Base-by-base conservation (phyloP, 345 rosid species). In the Trapa incisa region DNA sequence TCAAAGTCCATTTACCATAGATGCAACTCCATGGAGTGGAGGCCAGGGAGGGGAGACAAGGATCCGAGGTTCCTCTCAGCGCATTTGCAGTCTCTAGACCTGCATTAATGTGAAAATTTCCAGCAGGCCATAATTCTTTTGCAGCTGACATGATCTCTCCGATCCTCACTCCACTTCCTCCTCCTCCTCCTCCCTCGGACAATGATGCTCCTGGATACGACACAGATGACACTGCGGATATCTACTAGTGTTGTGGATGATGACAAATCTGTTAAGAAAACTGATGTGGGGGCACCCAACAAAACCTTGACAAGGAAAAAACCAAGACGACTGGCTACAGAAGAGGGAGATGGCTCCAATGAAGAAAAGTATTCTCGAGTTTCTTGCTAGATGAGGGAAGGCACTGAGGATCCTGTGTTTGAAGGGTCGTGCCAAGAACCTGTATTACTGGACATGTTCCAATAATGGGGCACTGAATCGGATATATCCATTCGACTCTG, bases 31-130 rank as follows among this genome's bases (percentile, higher is more conserved):
- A 64, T 63, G 71, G 39, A 70, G 84, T 81, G 90, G 84, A 79
- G 29, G 29, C 29, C 29, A 22, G 29, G 29, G 29, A 22, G 29
- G 29, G 29, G 81, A 77, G 83, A 88, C 83, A 76, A 75, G 89
- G 97, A 87, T 91, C 97, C 86, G 97, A 89, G 92, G 94, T 84
- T 86, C 88, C 83, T 85, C 86, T 81, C 93, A 83, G 86, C 82
- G 86, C 87, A 80, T 85, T 72, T 65, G 38, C 35, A 45, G 70
- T 45, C 42, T 61, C 61, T 76, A 81, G 76, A 71, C 85, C 90
- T 71, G 75, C 68, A 67, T 33, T 41, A 4, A 58, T 35, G 10
- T 45, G 11, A 74, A 22, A 22, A 73, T 61, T 77, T 80, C 79
- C 66, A 65, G 9, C 42, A 72, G 87, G 85, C 77, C 75, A 82